Conservation (phyloP, 108 stramenopile genomes). For the Conticribra weissflogii region DNA sequence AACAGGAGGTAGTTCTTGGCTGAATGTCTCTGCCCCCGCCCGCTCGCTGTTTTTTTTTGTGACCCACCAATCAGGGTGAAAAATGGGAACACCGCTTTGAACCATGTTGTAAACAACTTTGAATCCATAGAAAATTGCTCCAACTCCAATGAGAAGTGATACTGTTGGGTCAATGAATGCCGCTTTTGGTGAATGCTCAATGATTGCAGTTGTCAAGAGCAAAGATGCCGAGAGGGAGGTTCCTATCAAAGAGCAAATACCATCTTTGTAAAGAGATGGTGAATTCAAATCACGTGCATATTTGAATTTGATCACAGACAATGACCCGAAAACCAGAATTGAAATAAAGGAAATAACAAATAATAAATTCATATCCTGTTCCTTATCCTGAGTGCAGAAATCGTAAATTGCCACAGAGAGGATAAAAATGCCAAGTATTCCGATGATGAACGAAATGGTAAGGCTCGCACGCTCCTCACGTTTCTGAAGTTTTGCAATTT, state of each 20-base stretch:
- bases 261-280: constrained; percentile 73
- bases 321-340: constrained; percentile 63
- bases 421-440: constrained; percentile 62
- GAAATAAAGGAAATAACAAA: constrained; percentile 53
- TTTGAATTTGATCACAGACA: constrained; percentile 73
- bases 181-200: constrained; percentile 43
- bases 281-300: constrained; percentile 60
- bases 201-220: constrained; percentile 67
- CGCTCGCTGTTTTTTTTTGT: constrained; percentile 5
- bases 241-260: constrained; percentile 78
- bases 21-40: too few relatives aligned
- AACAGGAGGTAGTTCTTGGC: too few relatives aligned
- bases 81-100: constrained; percentile 34
- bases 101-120: constrained; percentile 45
- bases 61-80: constrained; percentile 32
- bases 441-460: constrained; percentile 72
- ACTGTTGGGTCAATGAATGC: constrained; percentile 83
- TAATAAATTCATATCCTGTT: constrained; percentile 37
- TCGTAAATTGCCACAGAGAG: constrained; percentile 55
- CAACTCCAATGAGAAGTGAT: constrained; percentile 65
- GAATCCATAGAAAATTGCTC: constrained; percentile 57
- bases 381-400: constrained; percentile 41
- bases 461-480: constrained; percentile 75
- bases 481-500: constrained; percentile 53
- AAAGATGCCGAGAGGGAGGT: constrained; percentile 64